A percentile compares a stretch with the other conserved stretches of the same genome.
Evolutionary conservation across 148 eudicot genomes (phyloP).

Genomic region (Arbutus unedo): DNA sequence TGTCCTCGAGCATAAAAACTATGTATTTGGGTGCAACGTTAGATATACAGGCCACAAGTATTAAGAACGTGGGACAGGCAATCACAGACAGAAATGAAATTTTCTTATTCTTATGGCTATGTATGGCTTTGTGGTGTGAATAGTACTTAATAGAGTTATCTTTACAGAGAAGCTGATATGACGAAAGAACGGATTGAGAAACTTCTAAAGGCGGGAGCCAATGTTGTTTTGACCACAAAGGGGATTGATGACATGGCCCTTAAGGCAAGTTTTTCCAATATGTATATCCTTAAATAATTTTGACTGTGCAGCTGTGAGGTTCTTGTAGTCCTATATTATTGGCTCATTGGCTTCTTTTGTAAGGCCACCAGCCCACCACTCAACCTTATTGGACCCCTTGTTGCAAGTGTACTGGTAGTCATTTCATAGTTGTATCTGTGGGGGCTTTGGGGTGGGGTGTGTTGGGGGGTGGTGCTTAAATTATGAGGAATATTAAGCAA

Average conservation of each 20-base stretch:
- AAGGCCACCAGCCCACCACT: not conserved
- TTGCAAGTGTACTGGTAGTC: not conserved
- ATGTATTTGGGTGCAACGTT: not conserved
- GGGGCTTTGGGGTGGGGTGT: no score
- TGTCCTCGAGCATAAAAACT: not conserved
- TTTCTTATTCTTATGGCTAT: not conserved
- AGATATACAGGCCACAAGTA: not conserved
- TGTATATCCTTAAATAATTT: not conserved
- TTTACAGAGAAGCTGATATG: conserved; percentile 92
- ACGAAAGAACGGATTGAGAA: conserved; percentile 96
- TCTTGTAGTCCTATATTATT: not conserved
- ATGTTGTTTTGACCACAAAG: conserved; percentile 86
- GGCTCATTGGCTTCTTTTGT: not conserved
- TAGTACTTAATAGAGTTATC: conserved; percentile 3
- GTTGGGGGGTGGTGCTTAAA: no score
- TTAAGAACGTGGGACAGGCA: not conserved
- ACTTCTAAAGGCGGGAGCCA: conserved; percentile 88
- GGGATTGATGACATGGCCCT: conserved; percentile 99
- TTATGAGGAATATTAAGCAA: not conserved
- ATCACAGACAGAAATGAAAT: not conserved
- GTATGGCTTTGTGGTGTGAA: not conserved
- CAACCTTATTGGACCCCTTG: not conserved
- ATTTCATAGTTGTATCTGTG: no score
- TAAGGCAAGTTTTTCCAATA: conserved; percentile 49
- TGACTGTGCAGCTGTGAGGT: not conserved